phyloP scores from a whole-genome alignment of 1,284 basidiomycete genomes.

The Erythrobasidium hasegawianum region DNA sequence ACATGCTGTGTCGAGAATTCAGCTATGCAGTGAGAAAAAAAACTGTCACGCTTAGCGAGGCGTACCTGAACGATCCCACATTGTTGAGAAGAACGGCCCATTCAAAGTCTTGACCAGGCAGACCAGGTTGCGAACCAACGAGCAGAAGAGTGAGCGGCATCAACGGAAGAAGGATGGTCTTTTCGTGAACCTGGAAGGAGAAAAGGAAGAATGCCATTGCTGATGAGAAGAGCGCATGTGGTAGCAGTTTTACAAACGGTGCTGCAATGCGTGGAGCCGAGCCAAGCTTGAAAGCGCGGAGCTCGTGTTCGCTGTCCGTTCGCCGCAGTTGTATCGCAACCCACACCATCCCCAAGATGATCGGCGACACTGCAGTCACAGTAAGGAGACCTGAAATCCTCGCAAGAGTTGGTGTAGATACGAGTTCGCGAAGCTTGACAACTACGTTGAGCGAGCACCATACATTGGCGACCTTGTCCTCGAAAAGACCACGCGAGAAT shows the following conservation, averaged over 20 bases:
- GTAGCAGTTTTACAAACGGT: slow-evolving; percentile 45
- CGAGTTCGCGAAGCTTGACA: slow-evolving; percentile 66
- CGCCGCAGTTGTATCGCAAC: slow-evolving; percentile 35
- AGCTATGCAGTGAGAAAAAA: background rate
- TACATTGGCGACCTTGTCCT: slow-evolving; percentile 94
- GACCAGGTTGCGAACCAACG: slow-evolving; percentile 55
- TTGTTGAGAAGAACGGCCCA: slow-evolving; percentile 79
- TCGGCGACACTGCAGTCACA: slow-evolving; percentile 47
- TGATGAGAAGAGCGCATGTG: slow-evolving; percentile 43
- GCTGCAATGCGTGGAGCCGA: slow-evolving; percentile 22
- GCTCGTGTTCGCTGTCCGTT: background rate
- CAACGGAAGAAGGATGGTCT: slow-evolving; percentile 79
- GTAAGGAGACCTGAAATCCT: slow-evolving; percentile 50
- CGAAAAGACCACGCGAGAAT: slow-evolving; percentile 81
- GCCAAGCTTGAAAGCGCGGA: background rate
- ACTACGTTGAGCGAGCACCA: slow-evolving; percentile 88
- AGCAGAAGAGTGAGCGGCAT: slow-evolving; percentile 76
- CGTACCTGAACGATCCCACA: slow-evolving; percentile 76
- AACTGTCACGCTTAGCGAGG: too few relatives aligned
- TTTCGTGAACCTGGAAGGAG: slow-evolving; percentile 94
- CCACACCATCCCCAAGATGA: slow-evolving; percentile 44
- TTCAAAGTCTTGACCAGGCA: slow-evolving; percentile 61
- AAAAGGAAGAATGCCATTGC: slow-evolving; percentile 83
- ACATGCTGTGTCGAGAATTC: slow-evolving; percentile 70
- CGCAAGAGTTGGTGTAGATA: slow-evolving; percentile 42